phyloP scores from a whole-genome alignment of 192 early-diverging fungal genomes.

The Phycomyces nitens region DNA sequence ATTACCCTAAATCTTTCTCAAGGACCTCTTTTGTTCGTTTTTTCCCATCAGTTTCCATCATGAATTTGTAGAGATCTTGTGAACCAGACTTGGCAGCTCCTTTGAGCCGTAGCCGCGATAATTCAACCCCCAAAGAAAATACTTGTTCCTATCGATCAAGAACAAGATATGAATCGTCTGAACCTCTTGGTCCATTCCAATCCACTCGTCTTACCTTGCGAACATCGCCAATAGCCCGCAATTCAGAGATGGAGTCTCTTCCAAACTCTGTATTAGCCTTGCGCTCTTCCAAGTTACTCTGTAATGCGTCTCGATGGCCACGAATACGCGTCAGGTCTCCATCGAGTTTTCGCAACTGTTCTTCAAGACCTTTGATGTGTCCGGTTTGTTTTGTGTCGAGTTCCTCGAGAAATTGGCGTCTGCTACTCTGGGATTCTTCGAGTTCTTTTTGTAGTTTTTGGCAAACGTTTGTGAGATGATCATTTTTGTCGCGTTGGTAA shows the following conservation, averaged over 20 bases:
- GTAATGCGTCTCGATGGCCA: conserved; percentile 27
- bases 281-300: conserved; percentile 19
- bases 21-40: neutral
- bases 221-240: conserved; percentile 14
- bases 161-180: neutral
- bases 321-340: conserved; percentile 20
- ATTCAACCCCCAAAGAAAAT: conserved; percentile 5
- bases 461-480: conserved; percentile 4
- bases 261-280: conserved; percentile 19
- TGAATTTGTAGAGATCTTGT: conserved; percentile 7
- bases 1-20: conserved; percentile 9
- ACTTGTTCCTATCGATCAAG: neutral
- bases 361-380: neutral
- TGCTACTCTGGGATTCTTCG: conserved; percentile 5
- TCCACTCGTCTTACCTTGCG: no score
- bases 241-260: conserved; percentile 11
- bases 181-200: neutral
- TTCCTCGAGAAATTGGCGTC: conserved; percentile 11
- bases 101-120: conserved; percentile 6
- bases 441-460: conserved; percentile 14
- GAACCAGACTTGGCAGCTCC: conserved; percentile 15
- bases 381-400: conserved; percentile 1
- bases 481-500: conserved; percentile 14
- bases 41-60: neutral
- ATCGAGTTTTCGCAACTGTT: conserved; percentile 17